Conservation (phyloP, 2,329 filamentous ascomycete genomes). For the Coniosporium tulheliwenetii region DNA sequence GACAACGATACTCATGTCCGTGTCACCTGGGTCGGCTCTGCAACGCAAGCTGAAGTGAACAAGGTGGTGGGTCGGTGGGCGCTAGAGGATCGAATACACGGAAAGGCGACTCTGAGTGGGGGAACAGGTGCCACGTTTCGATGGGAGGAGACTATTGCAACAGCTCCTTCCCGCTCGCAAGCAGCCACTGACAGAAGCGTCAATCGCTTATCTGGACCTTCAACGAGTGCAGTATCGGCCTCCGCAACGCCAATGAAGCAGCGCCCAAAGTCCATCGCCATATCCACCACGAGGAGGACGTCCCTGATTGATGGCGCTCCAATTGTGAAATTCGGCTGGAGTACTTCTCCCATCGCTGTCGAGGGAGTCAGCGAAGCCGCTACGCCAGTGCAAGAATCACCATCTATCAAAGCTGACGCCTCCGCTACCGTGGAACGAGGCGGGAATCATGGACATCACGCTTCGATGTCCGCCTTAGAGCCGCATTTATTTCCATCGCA, state of each 20-base stretch:
- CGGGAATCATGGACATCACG: neutral
- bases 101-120: neutral
- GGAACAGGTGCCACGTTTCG: neutral
- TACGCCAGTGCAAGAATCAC: neutral
- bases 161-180: too few relatives aligned
- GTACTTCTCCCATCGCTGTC: neutral
- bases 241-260: neutral
- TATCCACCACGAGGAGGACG: neutral
- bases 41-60: neutral
- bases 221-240: neutral
- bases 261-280: neutral
- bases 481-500: too few relatives aligned
- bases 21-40: neutral
- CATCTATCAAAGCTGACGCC: neutral
- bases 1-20: neutral
- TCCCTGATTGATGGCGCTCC: neutral
- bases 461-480: neutral
- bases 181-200: too few relatives aligned
- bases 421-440: neutral
- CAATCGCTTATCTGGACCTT: neutral
- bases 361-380: neutral
- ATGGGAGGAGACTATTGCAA: neutral
- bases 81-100: neutral
- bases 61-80: neutral
- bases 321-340: neutral